A percentile compares a stretch with the other conserved stretches of the same genome.
phyloP scores from a whole-genome alignment of 1,139 yeast species.

The Kluyveromyces sp. region DNA sequence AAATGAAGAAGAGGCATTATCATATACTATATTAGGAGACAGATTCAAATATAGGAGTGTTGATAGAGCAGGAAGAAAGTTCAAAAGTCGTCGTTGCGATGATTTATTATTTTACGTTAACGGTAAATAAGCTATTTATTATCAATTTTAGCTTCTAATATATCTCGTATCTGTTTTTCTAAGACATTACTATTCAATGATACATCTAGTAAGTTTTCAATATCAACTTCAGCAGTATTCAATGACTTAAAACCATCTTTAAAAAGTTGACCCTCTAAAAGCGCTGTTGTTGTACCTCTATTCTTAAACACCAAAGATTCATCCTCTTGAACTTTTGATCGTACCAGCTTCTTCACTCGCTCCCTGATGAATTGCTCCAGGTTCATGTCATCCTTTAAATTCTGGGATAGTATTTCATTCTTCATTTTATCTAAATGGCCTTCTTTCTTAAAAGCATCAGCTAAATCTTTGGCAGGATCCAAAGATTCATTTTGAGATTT shows the following conservation, averaged over 20 bases:
- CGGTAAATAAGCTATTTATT: background rate
- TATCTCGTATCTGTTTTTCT: conserved; percentile 10
- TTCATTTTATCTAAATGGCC: conserved; percentile 28
- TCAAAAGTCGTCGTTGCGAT: conserved; percentile 68
- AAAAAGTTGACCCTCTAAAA: conserved; percentile 25
- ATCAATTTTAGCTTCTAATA: background rate
- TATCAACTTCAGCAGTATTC: conserved; percentile 14
- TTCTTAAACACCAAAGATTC: conserved; percentile 26
- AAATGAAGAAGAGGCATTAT: conserved; percentile 32
- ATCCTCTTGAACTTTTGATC: conserved; percentile 22
- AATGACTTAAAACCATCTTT: conserved; percentile 22
- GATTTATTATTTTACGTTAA: conserved; percentile 37
- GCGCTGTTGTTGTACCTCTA: conserved; percentile 29
- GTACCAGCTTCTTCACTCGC: conserved; percentile 19
- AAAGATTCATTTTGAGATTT: background rate
- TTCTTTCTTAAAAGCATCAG: conserved; percentile 25
- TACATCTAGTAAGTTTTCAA: conserved; percentile 13
- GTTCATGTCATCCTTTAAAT: conserved; percentile 2
- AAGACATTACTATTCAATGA: conserved; percentile 18
- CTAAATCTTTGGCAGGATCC: conserved; percentile 24
- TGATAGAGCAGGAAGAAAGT: conserved; percentile 80
- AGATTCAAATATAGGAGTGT: conserved; percentile 68
- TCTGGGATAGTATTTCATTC: conserved; percentile 17
- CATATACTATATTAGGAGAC: conserved; percentile 71
- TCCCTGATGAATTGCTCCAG: conserved; percentile 18